phyloP scores from a whole-genome alignment of 2,329 filamentous ascomycete genomes.

The Myrmaecium sp. region DNA sequence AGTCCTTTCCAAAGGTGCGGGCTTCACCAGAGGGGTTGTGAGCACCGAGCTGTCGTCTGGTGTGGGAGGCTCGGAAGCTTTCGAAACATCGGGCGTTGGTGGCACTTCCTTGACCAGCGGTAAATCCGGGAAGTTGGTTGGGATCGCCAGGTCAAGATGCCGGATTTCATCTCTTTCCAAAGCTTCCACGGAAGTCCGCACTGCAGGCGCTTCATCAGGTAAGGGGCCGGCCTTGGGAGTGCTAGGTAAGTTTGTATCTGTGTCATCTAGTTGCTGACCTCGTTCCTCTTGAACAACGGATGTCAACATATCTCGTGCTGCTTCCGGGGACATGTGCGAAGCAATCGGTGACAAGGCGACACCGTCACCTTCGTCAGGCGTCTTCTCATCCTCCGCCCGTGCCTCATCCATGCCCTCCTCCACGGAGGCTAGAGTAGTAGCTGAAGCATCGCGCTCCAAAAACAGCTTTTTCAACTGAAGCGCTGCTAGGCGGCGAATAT shows the following conservation, averaged over 20 bases:
- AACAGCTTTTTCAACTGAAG: conserved; percentile 92
- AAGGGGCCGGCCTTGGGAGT: conserved; percentile 1
- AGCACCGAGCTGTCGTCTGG: no score
- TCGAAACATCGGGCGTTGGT: conserved; percentile 1
- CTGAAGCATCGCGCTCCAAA: conserved; percentile 66
- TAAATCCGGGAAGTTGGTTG: conserved; percentile 18
- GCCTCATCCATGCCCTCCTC: conserved; percentile 44
- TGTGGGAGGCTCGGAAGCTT: conserved; percentile 1
- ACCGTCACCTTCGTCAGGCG: conserved; percentile 9
- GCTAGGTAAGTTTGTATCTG: no score
- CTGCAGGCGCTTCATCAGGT: background rate
- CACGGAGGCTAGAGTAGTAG: conserved; percentile 52
- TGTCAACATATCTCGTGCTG: conserved; percentile 44
- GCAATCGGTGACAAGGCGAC: conserved; percentile 16
- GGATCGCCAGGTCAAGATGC: conserved; percentile 43
- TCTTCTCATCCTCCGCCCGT: conserved; percentile 16
- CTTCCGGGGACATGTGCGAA: conserved; percentile 38
- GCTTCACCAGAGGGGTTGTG: conserved; percentile 12
- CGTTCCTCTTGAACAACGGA: conserved; percentile 50
- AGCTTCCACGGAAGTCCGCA: conserved; percentile 10
- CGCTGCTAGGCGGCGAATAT: conserved; percentile 81
- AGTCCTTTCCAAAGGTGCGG: conserved; percentile 18
- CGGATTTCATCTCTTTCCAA: conserved; percentile 37
- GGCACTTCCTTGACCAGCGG: background rate
- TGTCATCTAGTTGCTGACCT: conserved; percentile 9